A percentile compares a stretch with the other conserved stretches of the same genome.
Evolutionary conservation across 2,329 filamentous ascomycete species (phyloP).

Genomic region (Colletotrichum salicis): DNA sequence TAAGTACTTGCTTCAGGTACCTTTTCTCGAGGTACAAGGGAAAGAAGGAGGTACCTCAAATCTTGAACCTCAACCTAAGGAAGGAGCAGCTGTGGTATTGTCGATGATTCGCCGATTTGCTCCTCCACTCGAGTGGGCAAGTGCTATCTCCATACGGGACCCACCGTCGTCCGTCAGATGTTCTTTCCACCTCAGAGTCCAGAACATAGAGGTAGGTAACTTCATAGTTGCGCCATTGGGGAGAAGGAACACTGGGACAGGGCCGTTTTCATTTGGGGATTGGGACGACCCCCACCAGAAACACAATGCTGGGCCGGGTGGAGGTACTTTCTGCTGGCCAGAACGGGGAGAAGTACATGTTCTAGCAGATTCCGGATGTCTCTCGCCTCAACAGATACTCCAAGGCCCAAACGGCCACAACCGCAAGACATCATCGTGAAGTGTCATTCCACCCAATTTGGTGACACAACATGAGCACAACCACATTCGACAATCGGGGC

Average conservation of each 20-base stretch:
- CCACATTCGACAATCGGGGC: neutral
- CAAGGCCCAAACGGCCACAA: neutral
- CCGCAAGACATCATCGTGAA: conserved; percentile 18
- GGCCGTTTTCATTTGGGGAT: neutral
- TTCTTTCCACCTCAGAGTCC: neutral
- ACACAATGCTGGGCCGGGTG: neutral
- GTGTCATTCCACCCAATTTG: neutral
- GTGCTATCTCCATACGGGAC: conserved; percentile 6
- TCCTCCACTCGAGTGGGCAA: conserved; percentile 6
- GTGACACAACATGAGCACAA: neutral
- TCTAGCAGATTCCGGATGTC: conserved; percentile 21
- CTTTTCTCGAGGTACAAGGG: neutral
- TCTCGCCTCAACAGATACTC: neutral
- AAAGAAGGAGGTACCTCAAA: neutral
- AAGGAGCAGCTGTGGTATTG: neutral
- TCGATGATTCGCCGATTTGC: conserved; percentile 31
- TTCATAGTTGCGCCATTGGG: neutral
- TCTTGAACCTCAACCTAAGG: neutral
- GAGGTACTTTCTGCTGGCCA: conserved; percentile 1
- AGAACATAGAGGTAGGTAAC: neutral
- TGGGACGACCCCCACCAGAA: neutral
- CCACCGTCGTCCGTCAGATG: neutral
- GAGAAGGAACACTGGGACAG: neutral
- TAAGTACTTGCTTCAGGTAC: neutral
- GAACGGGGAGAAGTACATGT: conserved; percentile 16